Conservation (phyloP, 768 basidiomycete species). For the Termitomyces sp. region DNA sequence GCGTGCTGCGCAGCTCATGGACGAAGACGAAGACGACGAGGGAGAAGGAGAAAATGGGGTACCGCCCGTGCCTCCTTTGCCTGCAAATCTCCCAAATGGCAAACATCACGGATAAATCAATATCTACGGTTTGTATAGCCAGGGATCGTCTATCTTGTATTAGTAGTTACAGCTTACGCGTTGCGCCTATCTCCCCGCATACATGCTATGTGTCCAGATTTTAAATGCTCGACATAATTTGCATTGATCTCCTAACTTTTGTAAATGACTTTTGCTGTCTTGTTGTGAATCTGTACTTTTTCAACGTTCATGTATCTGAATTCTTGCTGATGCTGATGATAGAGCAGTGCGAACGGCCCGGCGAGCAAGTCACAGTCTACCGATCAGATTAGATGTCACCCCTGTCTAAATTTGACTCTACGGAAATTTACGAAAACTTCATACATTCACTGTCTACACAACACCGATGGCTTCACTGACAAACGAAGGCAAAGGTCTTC, state of each 20-base stretch:
- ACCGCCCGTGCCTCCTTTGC: slow-evolving; percentile 9
- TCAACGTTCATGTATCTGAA: neutral
- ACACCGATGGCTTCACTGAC: slow-evolving; percentile 17
- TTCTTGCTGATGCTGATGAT: neutral
- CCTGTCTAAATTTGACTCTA: slow-evolving; percentile 5
- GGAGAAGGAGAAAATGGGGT: neutral
- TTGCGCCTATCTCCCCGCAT: neutral
- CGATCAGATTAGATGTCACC: slow-evolving; percentile 8
- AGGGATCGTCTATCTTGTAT: slow-evolving; percentile 1
- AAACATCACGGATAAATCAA: slow-evolving; percentile 11
- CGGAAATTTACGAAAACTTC: slow-evolving; percentile 1
- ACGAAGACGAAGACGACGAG: slow-evolving; percentile 50
- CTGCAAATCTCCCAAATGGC: slow-evolving; percentile 22
- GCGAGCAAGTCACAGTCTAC: too few relatives aligned
- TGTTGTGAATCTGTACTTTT: neutral
- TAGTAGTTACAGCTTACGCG: neutral
- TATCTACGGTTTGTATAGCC: neutral
- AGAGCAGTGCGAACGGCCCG: too few relatives aligned
- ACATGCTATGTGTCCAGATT: too few relatives aligned
- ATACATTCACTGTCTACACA: neutral
- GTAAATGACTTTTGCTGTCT: neutral
- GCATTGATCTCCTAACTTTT: neutral
- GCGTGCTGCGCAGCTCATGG: slow-evolving; percentile 62
- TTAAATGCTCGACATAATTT: neutral
- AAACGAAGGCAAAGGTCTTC: slow-evolving; percentile 56